Evolutionary conservation across 2,329 filamentous ascomycete species (phyloP).

Genomic region (Pezizomycotina sp.): DNA sequence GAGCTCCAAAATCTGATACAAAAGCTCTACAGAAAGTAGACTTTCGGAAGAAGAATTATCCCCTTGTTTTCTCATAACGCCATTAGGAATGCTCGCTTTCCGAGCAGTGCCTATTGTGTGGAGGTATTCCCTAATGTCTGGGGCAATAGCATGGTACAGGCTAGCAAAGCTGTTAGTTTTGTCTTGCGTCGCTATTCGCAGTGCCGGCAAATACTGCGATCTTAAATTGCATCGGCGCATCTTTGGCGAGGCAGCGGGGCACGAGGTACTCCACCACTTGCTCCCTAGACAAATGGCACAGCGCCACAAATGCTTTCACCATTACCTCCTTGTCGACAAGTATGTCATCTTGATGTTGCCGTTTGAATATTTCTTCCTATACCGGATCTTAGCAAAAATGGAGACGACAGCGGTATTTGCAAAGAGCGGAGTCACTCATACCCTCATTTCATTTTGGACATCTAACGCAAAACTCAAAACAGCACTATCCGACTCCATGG

Average conservation of each 20-base stretch:
- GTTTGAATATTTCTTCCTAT: constrained; percentile 19
- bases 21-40: constrained; percentile 22
- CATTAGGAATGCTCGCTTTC: constrained; percentile 11
- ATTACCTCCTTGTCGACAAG: constrained; percentile 47
- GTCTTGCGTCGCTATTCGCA: constrained; percentile 28
- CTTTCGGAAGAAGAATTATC: constrained; percentile 25
- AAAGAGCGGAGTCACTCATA: no score
- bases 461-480: constrained; percentile 52
- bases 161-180: constrained; percentile 18
- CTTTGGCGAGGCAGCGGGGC: constrained; percentile 40
- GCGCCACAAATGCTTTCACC: constrained; percentile 49
- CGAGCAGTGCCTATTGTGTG: constrained; percentile 18
- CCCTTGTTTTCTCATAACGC: constrained; percentile 1
- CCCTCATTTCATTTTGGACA: constrained; percentile 50
- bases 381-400: no score
- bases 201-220: constrained; percentile 43
- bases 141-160: constrained; percentile 24
- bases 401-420: no score
- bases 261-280: constrained; percentile 41
- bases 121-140: constrained; percentile 24
- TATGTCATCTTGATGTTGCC: constrained; percentile 30
- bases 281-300: constrained; percentile 46
- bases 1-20: constrained; percentile 25
- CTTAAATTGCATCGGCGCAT: constrained; percentile 43
- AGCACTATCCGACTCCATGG: constrained; percentile 44